Percentiles rank a stretch among this genome's conserved stretches.
These are phyloP conservation scores for Pseudocercospora eumusae DNA, from an alignment of 2,329 filamentous ascomycete species.

Conservation along the genomic window DNA sequence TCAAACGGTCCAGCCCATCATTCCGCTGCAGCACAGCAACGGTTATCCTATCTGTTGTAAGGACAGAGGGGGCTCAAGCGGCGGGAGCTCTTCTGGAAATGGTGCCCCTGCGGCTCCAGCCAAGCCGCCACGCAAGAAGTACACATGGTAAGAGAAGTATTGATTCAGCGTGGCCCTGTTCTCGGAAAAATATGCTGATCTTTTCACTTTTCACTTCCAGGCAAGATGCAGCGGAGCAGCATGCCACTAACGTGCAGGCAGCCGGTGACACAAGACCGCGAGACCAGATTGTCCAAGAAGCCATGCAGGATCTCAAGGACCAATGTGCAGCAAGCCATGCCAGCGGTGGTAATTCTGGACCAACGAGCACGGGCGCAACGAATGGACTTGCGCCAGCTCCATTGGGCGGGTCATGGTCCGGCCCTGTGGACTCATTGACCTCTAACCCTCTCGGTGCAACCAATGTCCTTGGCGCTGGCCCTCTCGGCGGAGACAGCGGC, in stretches of 20 bases:
- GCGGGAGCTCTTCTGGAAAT: too few species aligned
- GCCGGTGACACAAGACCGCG: background rate
- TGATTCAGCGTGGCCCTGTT: background rate
- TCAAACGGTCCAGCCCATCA: too few species aligned
- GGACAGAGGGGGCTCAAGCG: too few species aligned
- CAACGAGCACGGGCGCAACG: background rate
- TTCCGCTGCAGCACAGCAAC: too few species aligned
- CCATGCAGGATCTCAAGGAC: background rate
- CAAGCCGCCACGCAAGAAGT: background rate
- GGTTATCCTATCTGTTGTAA: too few species aligned
- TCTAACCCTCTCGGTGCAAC: background rate
- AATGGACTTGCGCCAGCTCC: background rate
- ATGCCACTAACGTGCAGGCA: background rate
- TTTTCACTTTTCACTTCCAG: background rate
- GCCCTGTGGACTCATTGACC: background rate
- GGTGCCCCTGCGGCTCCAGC: too few species aligned
- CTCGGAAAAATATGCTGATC: background rate
- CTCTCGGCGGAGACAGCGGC: too few species aligned
- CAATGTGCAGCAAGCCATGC: background rate
- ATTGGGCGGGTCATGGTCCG: background rate
- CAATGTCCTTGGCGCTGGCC: background rate
- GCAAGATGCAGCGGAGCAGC: background rate
- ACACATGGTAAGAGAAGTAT: background rate
- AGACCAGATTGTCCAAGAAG: background rate
- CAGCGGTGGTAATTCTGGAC: background rate